A percentile compares a stretch with the other conserved stretches of the same genome.
phyloP scores from a whole-genome alignment of 495 filamentous ascomycete species.

The Penicillium mononematosum region DNA sequence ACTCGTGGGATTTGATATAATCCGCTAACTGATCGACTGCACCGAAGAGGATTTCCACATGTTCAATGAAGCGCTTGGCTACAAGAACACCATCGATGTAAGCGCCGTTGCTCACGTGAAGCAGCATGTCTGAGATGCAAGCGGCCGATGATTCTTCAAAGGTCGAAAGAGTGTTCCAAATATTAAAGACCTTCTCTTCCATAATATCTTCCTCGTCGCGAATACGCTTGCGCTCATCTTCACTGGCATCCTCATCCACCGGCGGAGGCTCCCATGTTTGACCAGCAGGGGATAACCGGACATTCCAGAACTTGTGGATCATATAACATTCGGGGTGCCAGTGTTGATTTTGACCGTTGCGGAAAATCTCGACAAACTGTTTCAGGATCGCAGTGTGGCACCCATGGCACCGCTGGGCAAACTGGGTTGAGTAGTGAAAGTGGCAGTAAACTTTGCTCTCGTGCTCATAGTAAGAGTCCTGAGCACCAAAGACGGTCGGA shows the following conservation, averaged over 20 bases:
- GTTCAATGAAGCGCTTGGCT: slow-evolving; percentile 94
- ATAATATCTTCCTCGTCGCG: slow-evolving; percentile 86
- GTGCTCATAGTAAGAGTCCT: slow-evolving; percentile 98
- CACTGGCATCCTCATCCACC: slow-evolving; percentile 62
- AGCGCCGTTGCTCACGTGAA: slow-evolving; percentile 97
- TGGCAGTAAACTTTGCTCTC: slow-evolving; percentile 97
- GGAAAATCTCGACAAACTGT: slow-evolving; percentile 98
- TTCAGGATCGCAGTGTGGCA: slow-evolving; percentile 98
- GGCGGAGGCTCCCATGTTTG: slow-evolving; percentile 49
- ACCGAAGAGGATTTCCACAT: slow-evolving; percentile 89
- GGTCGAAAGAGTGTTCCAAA: slow-evolving; percentile 95
- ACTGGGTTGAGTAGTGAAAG: slow-evolving; percentile 97
- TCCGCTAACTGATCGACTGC: slow-evolving; percentile 82
- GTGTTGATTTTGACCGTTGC: slow-evolving; percentile 96
- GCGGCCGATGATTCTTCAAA: slow-evolving; percentile 98
- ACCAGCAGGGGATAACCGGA: slow-evolving; percentile 67
- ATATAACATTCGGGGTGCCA: slow-evolving; percentile 99
- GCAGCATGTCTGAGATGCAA: slow-evolving; percentile 98
- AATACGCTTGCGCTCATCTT: slow-evolving; percentile 71
- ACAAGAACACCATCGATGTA: slow-evolving; percentile 94
- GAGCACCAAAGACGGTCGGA: slow-evolving; percentile 93
- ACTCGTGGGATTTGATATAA: slow-evolving; percentile 63
- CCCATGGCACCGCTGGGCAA: slow-evolving; percentile 93
- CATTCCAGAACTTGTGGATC: slow-evolving; percentile 99
- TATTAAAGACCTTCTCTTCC: slow-evolving; percentile 96